Base-by-base conservation (phyloP, 2,329 filamentous ascomycete genomes). In the Aspergillus candidus region DNA sequence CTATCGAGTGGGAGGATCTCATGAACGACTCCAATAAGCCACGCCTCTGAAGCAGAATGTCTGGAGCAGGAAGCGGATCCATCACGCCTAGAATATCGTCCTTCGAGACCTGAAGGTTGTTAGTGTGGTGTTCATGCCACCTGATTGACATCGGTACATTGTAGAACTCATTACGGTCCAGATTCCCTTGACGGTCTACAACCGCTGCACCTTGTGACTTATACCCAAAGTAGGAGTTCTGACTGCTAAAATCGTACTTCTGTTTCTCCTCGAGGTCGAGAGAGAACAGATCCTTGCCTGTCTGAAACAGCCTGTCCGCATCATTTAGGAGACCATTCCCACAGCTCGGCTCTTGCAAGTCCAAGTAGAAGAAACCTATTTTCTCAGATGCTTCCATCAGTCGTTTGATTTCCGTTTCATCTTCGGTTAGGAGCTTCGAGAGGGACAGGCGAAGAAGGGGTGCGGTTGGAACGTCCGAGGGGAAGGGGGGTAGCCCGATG, bases 331-430 rank as follows among this genome's bases (percentile, higher is more conserved):
- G 53, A 1, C 55, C 54, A 11, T 65, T 53, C 5, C 73, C 73
- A 13, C 63, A 48, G 2, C 58, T 50, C 1, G 56, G 57, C 38
- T 56, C 56, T 15, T 65, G 60, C 3, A 79, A 58, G 50, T 79
- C 73, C 6, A 80, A 65, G 50, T 79, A 79, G 62, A 79, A 79
- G 62, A 80, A 79, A 1, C 77, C 76, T 1, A 79, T 62, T 3
- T 77, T 69, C 33, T 65, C 61, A n/a, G 64, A 69, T n/a, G 67
- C 66, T 30, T 58, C 44, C 27, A 61, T 66, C 15, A 74, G 61
- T 15, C 61, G 59, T 8, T 58, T 40, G 5, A 57, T 52, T 54
- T 72, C 71, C 3, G 43, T 41, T 4, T 40, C 11, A 33, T 73
- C 64, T 32, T 61, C 54, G 2, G 54, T 53, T 17, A 69, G 50